Base-by-base conservation (phyloP, 306 rosid species). In the Vigna unguiculata region DNA sequence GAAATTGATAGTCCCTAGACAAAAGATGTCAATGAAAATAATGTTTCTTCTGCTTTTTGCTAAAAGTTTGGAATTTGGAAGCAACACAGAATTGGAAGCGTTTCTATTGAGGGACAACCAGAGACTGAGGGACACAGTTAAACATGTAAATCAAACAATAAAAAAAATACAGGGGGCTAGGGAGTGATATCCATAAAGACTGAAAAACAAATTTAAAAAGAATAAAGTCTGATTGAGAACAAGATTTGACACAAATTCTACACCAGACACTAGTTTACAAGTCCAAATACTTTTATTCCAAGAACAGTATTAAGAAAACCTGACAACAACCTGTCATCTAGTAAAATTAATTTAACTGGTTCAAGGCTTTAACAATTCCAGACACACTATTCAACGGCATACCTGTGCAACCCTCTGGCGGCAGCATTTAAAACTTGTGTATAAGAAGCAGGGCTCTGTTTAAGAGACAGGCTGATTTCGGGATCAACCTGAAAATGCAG, bases 381-480 rank as follows among this genome's bases (percentile, higher is more conserved):
- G 32, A 75, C 38, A 71, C 16, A 75, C 38, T 38, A 61, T 58
- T 75, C 58, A 66, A 49, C 24, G 19, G 65, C 64, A 73, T 75
- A 94, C 98, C 98, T 94, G 87, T 94, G 88, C 83, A 94, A 78
- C 64, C 98, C 94, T 81, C 98, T 85, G 36, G 97, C 89, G 14
- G 97, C 86, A 72, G 90, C 90, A 83, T 78, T 86, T 73, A 91
- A 78, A 83, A 78, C 83, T 67, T 86, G 93, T 2, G 90, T 84
- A 71, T 94, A 94, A 45, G 86, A 76, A 80, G 96, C 96, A 10
- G 98, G 97, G 76, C 80, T 86, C 76, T 87, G 94, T 77, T 91
- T 88, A 71, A 88, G 85, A 67, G 87, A 78, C 46, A 57, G 88
- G 78, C 78, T 85, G 49, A 74, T 90, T 51, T 90, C 91, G 28